Base-by-base conservation (phyloP, 345 rosid genomes). In the Bruguiera parviflora region DNA sequence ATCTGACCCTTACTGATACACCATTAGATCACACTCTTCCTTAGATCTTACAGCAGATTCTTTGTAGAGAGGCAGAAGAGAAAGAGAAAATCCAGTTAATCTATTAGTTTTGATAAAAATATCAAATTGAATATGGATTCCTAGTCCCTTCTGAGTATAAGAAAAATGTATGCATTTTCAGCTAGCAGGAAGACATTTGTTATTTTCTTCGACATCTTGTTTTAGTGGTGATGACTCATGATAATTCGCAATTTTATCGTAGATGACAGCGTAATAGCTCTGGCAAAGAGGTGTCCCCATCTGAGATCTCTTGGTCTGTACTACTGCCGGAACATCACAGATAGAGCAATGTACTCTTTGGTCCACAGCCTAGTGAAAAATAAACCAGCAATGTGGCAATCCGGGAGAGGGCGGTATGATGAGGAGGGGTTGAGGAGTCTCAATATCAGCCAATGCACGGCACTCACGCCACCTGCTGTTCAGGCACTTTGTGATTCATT, bases 361-460 rank as follows among this genome's bases (percentile, higher is more conserved):
- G 96, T 94, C 28, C 81, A 82, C 37, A 84, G 89, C 69, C 83
- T 85, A 15, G 85, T 83, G 73, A 89, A 87, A 85, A 89, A 86
- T 84, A 85, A 87, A 72, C 80, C 83, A 2, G 70, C 73, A 15
- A 64, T 71, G 60, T 85, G 96, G 96, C 79, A 86, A 55, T 83
- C 97, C 8, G 68, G 73, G 75, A 83, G 85, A 53, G 81, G 78
- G 35, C 79, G 74, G 63, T 72, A 61, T 59, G 87, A 85, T 5
- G 96, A 83, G 70, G 98, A 88, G 80, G 99, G 98, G 67, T 81
- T 95, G 22, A 86, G 67, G 77, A 90, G 86, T 65, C 92, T 95
- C n/a, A 95, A 95, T 79, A 92, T 95, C 64, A 95, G 99, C 78
- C 99, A 95, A 77, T 92, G 99, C 84, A 95, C 97, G 1, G 92